Evolutionary conservation across 345 rosid genomes (phyloP), one percentile per base, ranked within the genome.

Genomic region (Microcos paniculata): DNA sequence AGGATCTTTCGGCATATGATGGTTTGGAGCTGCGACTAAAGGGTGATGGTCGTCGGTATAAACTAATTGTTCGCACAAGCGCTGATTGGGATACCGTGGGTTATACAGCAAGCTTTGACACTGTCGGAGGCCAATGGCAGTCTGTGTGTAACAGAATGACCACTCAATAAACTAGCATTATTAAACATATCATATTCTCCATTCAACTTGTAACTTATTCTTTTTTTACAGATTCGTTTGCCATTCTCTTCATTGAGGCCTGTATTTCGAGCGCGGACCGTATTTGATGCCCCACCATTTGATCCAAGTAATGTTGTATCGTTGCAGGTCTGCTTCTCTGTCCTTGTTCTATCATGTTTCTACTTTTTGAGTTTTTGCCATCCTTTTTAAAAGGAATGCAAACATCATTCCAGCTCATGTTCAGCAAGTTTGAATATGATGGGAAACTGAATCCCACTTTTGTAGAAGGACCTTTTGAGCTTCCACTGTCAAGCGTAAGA

Each of bases 381-480:
- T 24, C 18, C 18, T 77, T 42, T 78, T 83, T 49, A 30, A 45
- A 72, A 77, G 68, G 33, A 53, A 26, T 62, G 26, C 30, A 48
- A 64, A 18, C n/a, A 45, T 43, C 26, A 1, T 78, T 86, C 52
- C 97, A 95, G 99, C 93, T 95, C 64, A 91, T 93, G 98, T 89
- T 91, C 89, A 93, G 99, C 89, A 95, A 93, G 82, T 95, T 95
- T 58, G 98, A 95, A 85, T 95, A 88, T 74, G 99, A 95, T 38
- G 99, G 98, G 72, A 89, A 88, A 84, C 84, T 93, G 81, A 94
- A 95, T 80, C 98, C 97, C 48, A 85, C 91, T 69, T 95, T 95
- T 76, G 82, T 72, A 66, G 97, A 95, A 86, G 98, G 99, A 11
- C 83, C 88, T 40, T 95, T 95, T 80, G 88, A 91, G 89, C 92